Conservation (phyloP, 345 rosid species). For the Eucalyptus virginea region DNA sequence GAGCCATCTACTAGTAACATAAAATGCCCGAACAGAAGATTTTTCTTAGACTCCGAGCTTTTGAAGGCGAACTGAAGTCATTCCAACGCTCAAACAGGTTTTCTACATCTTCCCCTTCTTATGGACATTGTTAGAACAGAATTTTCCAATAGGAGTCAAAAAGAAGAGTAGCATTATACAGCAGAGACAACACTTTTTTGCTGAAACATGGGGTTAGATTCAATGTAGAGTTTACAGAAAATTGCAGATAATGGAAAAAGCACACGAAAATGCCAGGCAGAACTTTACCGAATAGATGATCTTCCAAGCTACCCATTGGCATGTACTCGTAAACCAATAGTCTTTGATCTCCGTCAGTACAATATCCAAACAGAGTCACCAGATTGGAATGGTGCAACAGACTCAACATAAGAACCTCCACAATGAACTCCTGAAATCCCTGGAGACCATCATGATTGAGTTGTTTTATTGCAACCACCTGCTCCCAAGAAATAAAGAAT, state of each 20-base stretch:
- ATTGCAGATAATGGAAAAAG: neutral
- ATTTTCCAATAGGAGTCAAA: neutral
- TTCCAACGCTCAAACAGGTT: neutral
- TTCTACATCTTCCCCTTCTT: neutral
- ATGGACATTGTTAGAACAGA: neutral
- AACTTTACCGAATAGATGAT: slow-evolving; percentile 79
- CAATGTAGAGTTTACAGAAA: neutral
- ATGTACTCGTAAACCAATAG: slow-evolving; percentile 91
- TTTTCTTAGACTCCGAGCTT: neutral
- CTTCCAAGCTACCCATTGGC: slow-evolving; percentile 93
- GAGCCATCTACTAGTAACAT: neutral
- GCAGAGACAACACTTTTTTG: neutral
- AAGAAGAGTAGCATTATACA: neutral
- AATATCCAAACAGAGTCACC: slow-evolving; percentile 84
- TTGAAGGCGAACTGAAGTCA: neutral
- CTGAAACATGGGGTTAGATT: neutral
- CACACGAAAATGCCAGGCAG: neutral
- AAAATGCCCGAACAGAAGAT: neutral
- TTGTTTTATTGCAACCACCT: slow-evolving; percentile 92
- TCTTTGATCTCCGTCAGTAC: slow-evolving; percentile 93
- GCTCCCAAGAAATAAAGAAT: slow-evolving; percentile 6
- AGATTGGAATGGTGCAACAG: slow-evolving; percentile 80
- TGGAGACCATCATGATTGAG: slow-evolving; percentile 86
- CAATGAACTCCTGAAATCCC: slow-evolving; percentile 86
- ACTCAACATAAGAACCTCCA: slow-evolving; percentile 97